phyloP scores from a whole-genome alignment of 2,329 filamentous ascomycete species.

The Colletotrichum paranaense region DNA sequence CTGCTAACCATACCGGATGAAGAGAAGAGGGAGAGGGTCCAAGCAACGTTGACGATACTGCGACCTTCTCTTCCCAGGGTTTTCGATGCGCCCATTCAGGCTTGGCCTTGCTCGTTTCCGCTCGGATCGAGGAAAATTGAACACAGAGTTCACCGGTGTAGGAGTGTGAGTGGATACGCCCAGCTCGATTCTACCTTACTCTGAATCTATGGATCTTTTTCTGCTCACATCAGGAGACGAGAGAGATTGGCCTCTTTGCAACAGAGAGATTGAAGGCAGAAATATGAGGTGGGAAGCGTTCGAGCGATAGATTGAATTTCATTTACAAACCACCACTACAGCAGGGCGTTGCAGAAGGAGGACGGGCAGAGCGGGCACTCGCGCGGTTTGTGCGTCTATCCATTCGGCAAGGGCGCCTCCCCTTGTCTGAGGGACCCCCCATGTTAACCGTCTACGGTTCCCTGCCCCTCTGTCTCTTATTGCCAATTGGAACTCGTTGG shows the following conservation, averaged over 20 bases:
- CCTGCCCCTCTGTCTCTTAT: background rate
- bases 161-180: background rate
- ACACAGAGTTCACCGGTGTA: background rate
- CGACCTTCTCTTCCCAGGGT: background rate
- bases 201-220: background rate
- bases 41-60: background rate
- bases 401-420: constrained; percentile 30
- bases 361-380: background rate
- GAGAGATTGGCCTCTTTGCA: background rate
- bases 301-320: constrained; percentile 2
- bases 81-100: background rate
- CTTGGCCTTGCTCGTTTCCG: background rate
- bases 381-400: constrained; percentile 28
- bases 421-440: background rate
- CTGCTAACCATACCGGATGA: background rate
- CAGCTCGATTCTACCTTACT: too few relatives aligned
- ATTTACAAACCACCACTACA: background rate
- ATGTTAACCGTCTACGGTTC: background rate
- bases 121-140: background rate
- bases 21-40: background rate
- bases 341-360: background rate
- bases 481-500: background rate
- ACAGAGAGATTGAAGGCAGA: background rate
- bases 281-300: background rate
- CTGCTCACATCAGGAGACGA: background rate